phyloP scores from a whole-genome alignment of 2,329 filamentous ascomycete genomes.

The Aspergillus melleus region DNA sequence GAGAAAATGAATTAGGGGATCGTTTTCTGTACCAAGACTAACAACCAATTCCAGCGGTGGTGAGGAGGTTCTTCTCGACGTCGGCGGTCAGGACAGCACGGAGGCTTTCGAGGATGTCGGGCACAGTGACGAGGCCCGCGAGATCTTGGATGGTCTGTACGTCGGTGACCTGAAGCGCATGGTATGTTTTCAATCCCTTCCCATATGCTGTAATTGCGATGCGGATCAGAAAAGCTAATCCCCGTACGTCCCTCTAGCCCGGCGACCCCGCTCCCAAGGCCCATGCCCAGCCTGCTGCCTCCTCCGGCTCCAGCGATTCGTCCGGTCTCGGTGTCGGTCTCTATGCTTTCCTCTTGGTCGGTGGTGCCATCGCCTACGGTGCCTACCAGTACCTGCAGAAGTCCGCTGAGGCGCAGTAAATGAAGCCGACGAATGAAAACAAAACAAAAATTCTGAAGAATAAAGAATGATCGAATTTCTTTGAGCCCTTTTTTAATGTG shows the following conservation, averaged over 20 bases:
- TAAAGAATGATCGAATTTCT: not conserved
- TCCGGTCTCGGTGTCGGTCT: constrained; percentile 69
- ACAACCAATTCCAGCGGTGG: constrained; percentile 67
- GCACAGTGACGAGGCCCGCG: constrained; percentile 96
- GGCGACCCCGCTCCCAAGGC: constrained; percentile 76
- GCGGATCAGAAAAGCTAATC: not conserved
- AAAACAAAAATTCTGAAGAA: not conserved
- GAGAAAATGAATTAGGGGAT: constrained; percentile 1
- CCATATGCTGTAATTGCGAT: not conserved
- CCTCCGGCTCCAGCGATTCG: constrained; percentile 33
- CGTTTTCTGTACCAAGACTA: not conserved
- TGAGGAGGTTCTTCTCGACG: constrained; percentile 96
- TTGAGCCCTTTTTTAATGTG: constrained; percentile 1
- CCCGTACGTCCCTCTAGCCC: constrained; percentile 44
- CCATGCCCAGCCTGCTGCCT: constrained; percentile 50
- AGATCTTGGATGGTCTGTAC: constrained; percentile 77
- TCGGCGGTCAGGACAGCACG: constrained; percentile 91
- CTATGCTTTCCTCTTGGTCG: constrained; percentile 77
- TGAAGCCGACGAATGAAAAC: not conserved
- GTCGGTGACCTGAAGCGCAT: constrained; percentile 77
- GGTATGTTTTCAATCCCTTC: constrained; percentile 54
- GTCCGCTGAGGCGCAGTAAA: constrained; percentile 26
- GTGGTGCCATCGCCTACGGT: constrained; percentile 73
- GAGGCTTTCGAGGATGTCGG: constrained; percentile 99
- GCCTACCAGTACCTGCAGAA: constrained; percentile 81